Evolutionary conservation across 1,284 basidiomycete genomes (phyloP), one percentile per base, ranked within the genome.

Genomic region (Sutorius eximius): DNA sequence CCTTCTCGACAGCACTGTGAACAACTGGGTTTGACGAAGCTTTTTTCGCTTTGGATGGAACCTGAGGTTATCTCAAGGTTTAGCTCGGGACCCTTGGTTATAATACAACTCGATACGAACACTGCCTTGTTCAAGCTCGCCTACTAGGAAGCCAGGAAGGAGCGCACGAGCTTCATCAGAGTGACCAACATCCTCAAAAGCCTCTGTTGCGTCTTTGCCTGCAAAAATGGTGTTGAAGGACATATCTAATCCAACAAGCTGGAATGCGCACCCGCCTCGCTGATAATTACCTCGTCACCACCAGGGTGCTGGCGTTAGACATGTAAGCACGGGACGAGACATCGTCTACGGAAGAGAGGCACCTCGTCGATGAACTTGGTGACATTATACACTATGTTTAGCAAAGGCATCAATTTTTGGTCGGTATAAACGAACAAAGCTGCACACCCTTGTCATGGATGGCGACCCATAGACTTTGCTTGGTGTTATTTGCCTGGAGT

Each of bases 101-200:
- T 41, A 16, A 13, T 51, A 34, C 3, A 10, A 16, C n/a, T 36
- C 1, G 8, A 34, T 15, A 79, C 86, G 68, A 74, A 92, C 90
- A 47, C 76, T 73, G 52, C 73, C 79, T 63, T 86, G 78, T 68
- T 91, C 87, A 60, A 95, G 91, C 10, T 89, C 83, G 49, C 93
- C 93, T 49, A 95, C 77, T 51, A 82, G 73, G 85, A 95, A 80
- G 65, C 75, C 83, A 58, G 84, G 82, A 54, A 99, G 82, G 59
- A 97, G 82, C n/a, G 80, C 87, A 56, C 96, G 87, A 16, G 96
- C 97, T 75, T 99, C 97, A 69, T 99, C 97, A 16, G 95, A 98
- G 82, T 99, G 96, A 43, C 97, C 96, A 46, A 99, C 95, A 73
- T 99, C 97, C 77, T 99, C 97, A 69, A 99, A 99, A 12, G 96